Evolutionary conservation across 2,329 filamentous ascomycete species (phyloP), one percentile per base, ranked within the genome.

Genomic region (Monosporascus sp.): DNA sequence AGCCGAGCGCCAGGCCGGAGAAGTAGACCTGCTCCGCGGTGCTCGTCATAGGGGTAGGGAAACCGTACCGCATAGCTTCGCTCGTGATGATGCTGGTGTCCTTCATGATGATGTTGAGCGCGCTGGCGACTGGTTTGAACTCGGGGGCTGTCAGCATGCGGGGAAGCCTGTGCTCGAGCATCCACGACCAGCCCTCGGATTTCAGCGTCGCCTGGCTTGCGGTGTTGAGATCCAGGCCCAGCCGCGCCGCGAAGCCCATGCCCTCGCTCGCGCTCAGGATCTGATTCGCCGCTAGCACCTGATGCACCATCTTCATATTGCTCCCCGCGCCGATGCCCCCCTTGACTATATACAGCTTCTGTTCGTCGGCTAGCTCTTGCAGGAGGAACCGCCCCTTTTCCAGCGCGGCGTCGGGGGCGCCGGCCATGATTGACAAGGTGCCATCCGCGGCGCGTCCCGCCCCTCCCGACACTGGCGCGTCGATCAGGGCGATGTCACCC

Each of bases 351-450:
- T 84, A 86, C 5, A 91, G 72, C 65, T 88, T 89, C 14, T 63
- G 58, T 3, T 73, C 69, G 52, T 81, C 81, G 1, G 86, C 81
- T 74, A 92, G 81, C 59, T 80, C 79, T 50, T 82, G 74, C 2
- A 91, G 74, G 1, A 91, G 69, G 48, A 75, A 78, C 22, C 75
- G 76, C 0, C 78, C 85, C 53, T 78, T 79, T 37, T 77, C 72
- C 2, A 90, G 70, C 5, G 82, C 81, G 3, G 74, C 75, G 1
- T 80, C 75, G 0, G 79, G 73, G 0, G 78, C 86, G 2, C 84
- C 83, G 0, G 86, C 86, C 81, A 92, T 89, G 65, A 92, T 91
- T 7, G 86, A 88, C 43, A 91, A 72, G 0, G 87, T 89, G 3
- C 88, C 88, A 48, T 87, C 80, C 0, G 85, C 86, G 1, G 87